Conservation (phyloP, 2,329 filamentous ascomycete species). For the Erysiphe neolycopersici region DNA sequence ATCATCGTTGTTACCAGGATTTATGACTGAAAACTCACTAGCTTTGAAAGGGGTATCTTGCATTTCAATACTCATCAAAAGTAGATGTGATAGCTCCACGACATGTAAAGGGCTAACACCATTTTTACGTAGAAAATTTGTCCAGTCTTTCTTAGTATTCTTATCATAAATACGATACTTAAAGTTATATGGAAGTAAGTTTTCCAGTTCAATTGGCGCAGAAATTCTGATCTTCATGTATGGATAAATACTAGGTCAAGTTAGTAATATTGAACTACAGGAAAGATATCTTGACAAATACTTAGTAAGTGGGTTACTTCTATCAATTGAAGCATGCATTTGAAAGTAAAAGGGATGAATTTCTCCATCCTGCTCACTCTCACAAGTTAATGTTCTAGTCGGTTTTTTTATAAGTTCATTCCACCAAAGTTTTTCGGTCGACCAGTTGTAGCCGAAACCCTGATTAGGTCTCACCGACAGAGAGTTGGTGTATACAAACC, state of each 20-base stretch:
- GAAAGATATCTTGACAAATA: slow-evolving; percentile 15
- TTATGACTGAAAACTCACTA: slow-evolving; percentile 94
- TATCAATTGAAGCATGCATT: slow-evolving; percentile 64
- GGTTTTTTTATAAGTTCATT: slow-evolving; percentile 65
- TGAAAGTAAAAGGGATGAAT: slow-evolving; percentile 85
- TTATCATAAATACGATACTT: slow-evolving; percentile 98
- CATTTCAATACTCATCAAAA: slow-evolving; percentile 84
- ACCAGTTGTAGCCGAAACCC: slow-evolving; percentile 93
- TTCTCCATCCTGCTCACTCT: slow-evolving; percentile 54
- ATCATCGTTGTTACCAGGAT: slow-evolving; percentile 63
- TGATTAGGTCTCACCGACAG: slow-evolving; percentile 75
- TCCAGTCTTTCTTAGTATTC: slow-evolving; percentile 97
- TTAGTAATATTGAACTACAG: slow-evolving; percentile 7
- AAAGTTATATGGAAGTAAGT: slow-evolving; percentile 88
- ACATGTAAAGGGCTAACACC: slow-evolving; percentile 94
- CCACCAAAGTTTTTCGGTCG: slow-evolving; percentile 73
- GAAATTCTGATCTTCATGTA: slow-evolving; percentile 86
- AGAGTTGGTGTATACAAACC: slow-evolving; percentile 71
- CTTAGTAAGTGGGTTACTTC: slow-evolving; percentile 54
- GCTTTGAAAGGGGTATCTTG: slow-evolving; percentile 86
- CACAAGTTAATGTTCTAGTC: slow-evolving; percentile 68
- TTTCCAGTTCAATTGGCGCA: slow-evolving; percentile 81
- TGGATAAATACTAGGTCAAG: slow-evolving; percentile 42
- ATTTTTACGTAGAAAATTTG: slow-evolving; percentile 87
- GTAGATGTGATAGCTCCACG: slow-evolving; percentile 77